A percentile compares a stretch with the other conserved stretches of the same genome.
phyloP scores from a whole-genome alignment of 108 stramenopile species.

The Skeletonema tropicum region DNA sequence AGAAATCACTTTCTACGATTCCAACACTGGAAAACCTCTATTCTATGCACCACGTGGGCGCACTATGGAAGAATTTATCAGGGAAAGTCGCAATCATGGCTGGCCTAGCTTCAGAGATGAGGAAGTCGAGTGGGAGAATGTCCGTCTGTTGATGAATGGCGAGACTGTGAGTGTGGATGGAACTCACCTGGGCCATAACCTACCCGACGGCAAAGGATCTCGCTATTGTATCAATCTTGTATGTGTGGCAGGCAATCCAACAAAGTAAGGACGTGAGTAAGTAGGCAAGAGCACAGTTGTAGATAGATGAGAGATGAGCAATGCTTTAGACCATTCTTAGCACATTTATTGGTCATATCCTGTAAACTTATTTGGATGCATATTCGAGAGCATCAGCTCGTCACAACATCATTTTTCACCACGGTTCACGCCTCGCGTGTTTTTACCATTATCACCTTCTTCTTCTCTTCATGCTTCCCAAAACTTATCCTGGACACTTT shows the following conservation, averaged over 20 bases:
- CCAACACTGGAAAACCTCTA: conserved; percentile 80
- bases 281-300: not conserved
- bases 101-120: conserved; percentile 88
- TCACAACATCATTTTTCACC: too few relatives aligned
- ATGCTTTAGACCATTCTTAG: too few relatives aligned
- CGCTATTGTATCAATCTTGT: conserved; percentile 75
- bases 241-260: conserved; percentile 61
- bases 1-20: conserved; percentile 80
- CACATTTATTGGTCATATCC: too few relatives aligned
- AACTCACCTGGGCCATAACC: conserved; percentile 58
- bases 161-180: conserved; percentile 90
- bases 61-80: conserved; percentile 69
- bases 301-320: not conserved
- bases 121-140: conserved; percentile 87
- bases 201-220: conserved; percentile 37
- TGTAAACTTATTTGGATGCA: too few relatives aligned
- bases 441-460: too few relatives aligned
- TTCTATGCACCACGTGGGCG: conserved; percentile 72
- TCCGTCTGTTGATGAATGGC: conserved; percentile 81
- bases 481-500: too few relatives aligned
- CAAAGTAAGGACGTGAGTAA: not conserved
- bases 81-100: conserved; percentile 72
- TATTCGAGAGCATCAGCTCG: too few relatives aligned
- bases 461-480: too few relatives aligned
- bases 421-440: too few relatives aligned